These are phyloP conservation scores for Blepharisma undulans DNA, from an alignment of 169 alveolate species.

Conservation along the genomic window DNA sequence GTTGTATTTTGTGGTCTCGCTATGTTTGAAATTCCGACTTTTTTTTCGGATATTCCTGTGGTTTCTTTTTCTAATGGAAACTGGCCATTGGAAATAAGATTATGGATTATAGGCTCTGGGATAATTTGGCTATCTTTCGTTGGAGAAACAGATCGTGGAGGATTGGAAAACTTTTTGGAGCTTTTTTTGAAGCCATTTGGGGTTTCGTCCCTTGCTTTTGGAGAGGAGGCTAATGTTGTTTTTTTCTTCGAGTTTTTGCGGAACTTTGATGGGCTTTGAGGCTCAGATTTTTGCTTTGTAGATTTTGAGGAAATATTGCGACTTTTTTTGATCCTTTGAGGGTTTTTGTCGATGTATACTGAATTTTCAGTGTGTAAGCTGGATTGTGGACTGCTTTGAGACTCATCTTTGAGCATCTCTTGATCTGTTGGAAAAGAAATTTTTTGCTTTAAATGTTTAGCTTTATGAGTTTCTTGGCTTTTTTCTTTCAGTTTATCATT, in stretches of 20 bases:
- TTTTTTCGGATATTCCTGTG: background rate
- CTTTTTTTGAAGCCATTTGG: background rate
- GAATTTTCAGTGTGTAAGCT: background rate
- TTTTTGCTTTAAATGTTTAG: background rate
- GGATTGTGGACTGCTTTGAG: background rate
- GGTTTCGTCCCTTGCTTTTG: background rate
- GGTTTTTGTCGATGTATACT: background rate
- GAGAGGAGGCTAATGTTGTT: background rate
- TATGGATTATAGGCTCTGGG: background rate
- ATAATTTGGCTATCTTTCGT: background rate
- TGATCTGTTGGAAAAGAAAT: background rate
- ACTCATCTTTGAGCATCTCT: background rate
- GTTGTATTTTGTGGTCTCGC: background rate
- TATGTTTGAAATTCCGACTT: background rate
- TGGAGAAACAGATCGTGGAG: background rate
- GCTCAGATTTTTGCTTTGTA: background rate
- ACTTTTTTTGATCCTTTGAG: too few species aligned
- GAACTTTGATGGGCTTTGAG: background rate
- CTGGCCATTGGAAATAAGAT: background rate
- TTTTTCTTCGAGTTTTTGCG: background rate
- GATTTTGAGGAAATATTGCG: background rate
- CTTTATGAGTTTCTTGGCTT: background rate
- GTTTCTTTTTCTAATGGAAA: background rate
- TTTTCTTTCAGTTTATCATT: background rate
- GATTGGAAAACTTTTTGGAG: background rate